Conservation (phyloP, 345 rosid species). For the Aegle marmelos region DNA sequence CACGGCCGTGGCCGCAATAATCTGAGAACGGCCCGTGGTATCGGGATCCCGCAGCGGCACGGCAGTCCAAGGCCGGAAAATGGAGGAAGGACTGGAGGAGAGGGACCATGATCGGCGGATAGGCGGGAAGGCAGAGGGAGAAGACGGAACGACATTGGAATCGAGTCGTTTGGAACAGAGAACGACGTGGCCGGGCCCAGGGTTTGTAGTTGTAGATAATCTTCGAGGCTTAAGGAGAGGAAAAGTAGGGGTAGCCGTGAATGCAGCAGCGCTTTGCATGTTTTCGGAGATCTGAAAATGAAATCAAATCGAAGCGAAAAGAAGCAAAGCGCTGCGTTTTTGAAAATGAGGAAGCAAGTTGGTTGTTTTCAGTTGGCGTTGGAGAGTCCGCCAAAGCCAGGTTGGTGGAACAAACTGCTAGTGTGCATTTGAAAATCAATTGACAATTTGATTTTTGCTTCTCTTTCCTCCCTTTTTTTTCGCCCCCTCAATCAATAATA, state of each 20-base stretch:
- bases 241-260: conserved; percentile 36
- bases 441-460: background rate
- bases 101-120: conserved; percentile 62
- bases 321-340: background rate
- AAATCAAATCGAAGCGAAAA: background rate
- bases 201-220: background rate
- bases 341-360: background rate
- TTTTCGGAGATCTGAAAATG: conserved; percentile 27
- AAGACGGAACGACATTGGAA: conserved; percentile 40
- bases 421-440: background rate
- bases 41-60: conserved; percentile 34
- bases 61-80: conserved; percentile 64
- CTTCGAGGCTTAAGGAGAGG: conserved; percentile 35
- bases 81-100: conserved; percentile 27
- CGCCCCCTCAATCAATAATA: rapidly evolving
- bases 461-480: background rate
- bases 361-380: conserved; percentile 10
- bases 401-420: conserved; percentile 10
- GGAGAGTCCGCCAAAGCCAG: conserved; percentile 44
- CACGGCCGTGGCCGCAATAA: conserved; percentile 52
- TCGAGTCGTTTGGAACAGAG: conserved; percentile 32
- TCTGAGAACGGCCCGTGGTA: conserved; percentile 35
- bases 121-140: conserved; percentile 34
- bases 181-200: conserved; percentile 34
- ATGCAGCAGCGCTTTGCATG: conserved; percentile 75